A percentile compares a stretch with the other conserved stretches of the same genome.
phyloP scores from a whole-genome alignment of 164 flowering plant genomes.

The Hamamelis virginiana region DNA sequence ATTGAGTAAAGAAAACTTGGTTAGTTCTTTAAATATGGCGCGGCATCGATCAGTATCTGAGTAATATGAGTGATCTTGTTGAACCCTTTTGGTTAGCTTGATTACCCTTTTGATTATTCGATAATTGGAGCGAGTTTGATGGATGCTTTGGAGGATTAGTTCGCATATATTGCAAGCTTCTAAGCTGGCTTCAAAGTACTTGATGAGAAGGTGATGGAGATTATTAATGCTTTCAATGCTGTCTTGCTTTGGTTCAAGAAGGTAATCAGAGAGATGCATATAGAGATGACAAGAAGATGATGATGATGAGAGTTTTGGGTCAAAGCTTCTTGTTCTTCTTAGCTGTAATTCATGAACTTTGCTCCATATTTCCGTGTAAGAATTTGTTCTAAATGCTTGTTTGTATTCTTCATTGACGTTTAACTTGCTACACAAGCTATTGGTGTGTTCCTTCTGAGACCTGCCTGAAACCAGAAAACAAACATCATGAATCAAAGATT shows the following conservation, averaged over 20 bases:
- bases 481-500: not conserved
- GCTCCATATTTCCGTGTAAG: constrained; percentile 60
- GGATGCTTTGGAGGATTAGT: constrained; percentile 45
- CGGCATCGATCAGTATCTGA: constrained; percentile 21
- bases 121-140: constrained; percentile 47
- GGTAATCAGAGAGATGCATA: constrained; percentile 32
- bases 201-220: constrained; percentile 45
- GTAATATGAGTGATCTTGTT: not conserved
- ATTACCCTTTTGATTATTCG: constrained; percentile 37
- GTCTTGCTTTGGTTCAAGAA: constrained; percentile 60
- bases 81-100: constrained; percentile 22
- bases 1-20: constrained; percentile 32
- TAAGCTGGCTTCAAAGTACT: constrained; percentile 55
- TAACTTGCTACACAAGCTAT: constrained; percentile 37
- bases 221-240: constrained; percentile 26
- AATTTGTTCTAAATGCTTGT: constrained; percentile 75
- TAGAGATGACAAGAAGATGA: constrained; percentile 21
- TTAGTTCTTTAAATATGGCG: constrained; percentile 36
- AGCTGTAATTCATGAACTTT: constrained; percentile 54
- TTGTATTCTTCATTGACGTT: constrained; percentile 69
- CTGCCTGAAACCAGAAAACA: constrained; percentile 19
- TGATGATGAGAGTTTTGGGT: constrained; percentile 1
- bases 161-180: constrained; percentile 60
- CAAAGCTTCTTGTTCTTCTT: constrained; percentile 8
- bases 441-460: constrained; percentile 4